Percentiles rank a stretch among this genome's conserved stretches.
phyloP scores from a whole-genome alignment of 805 yeast species.

The Kodamaea nitidulidarum region DNA sequence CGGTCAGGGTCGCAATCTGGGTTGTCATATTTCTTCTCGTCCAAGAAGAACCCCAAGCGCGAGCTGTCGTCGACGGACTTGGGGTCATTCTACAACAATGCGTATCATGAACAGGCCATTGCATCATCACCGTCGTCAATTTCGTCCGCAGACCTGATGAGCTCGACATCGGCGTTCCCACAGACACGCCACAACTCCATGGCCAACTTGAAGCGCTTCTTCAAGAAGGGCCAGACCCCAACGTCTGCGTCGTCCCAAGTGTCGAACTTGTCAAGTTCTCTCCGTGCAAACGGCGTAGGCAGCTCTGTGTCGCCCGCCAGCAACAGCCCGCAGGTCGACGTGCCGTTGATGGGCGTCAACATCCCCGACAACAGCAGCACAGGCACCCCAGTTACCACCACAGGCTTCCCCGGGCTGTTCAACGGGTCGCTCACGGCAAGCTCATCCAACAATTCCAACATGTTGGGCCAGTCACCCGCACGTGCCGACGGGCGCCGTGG shows the following conservation, averaged over 20 bases:
- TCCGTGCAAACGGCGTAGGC: slow-evolving; percentile 15
- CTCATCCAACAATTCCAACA: slow-evolving; percentile 31
- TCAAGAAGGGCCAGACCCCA: slow-evolving; percentile 42
- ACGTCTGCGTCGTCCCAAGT: slow-evolving; percentile 15
- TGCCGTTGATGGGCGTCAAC: slow-evolving; percentile 4
- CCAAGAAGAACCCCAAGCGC: slow-evolving; percentile 31
- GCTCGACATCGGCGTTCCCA: slow-evolving; percentile 7
- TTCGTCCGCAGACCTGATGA: slow-evolving; percentile 33
- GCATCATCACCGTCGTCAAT: slow-evolving; percentile 26
- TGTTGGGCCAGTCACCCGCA: slow-evolving; percentile 12
- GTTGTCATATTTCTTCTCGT: slow-evolving; percentile 46
- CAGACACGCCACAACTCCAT: slow-evolving; percentile 68
- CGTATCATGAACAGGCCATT: slow-evolving; percentile 26
- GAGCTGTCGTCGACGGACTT: slow-evolving; percentile 40
- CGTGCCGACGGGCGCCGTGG: slow-evolving; percentile 29
- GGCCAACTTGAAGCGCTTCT: slow-evolving; percentile 73
- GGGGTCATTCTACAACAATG: slow-evolving; percentile 39
- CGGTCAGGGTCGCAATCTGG: slow-evolving; percentile 45
- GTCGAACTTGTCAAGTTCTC: slow-evolving; percentile 21
- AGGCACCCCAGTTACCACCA: slow-evolving; percentile 7
- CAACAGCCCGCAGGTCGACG: slow-evolving; percentile 2
- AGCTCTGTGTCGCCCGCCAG: slow-evolving; percentile 1
- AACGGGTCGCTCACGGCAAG: slow-evolving; percentile 22
- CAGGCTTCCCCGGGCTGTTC: slow-evolving; percentile 17
- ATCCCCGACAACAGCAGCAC: slow-evolving; percentile 10